Base-by-base conservation (phyloP, 2,329 filamentous ascomycete species). In the Rutstroemia sydowiana region DNA sequence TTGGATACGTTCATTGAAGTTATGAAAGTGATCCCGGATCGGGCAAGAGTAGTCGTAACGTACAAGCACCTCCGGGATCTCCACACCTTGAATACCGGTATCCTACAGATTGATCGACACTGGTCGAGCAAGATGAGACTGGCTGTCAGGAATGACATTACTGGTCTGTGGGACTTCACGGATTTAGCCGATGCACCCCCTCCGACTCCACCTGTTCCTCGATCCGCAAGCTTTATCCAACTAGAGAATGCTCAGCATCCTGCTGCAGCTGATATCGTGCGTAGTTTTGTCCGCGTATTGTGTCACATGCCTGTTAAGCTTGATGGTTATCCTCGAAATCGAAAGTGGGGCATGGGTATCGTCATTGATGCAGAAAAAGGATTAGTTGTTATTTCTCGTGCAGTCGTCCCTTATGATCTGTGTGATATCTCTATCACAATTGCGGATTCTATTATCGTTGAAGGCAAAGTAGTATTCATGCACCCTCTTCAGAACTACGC, bases 321-420 rank as follows among this genome's bases (percentile, higher is more conserved):
- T 9, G 93, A 98, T 67, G 93, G 93, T n/a, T 98, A 95, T 67
- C 95, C 93, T 5, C 88, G 93, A 68, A 89, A 93, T 59, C 80
- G 90, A 45, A 93, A 95, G 71, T 93, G 90, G 72, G 93, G 93
- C 1, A 96, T 95, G 76, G 93, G 93, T 36, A 74, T 98, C 34
- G 92, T 98, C n/a, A 88, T 98, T 56, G 93, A 98, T 69, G 93
- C 95, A 0, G 89, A 95, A 55, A 92, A 96, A 72, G 93, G 93
- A 16, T 77, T 98, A 16, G 93, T 98, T 6, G 80, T 97, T 54
- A 92, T 97, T 50, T 97, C 93, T 1, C 76, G 93, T 65, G 92
- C 95, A 1, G 89, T 96, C 57, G 87, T 98, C 18, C 93, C 93
- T 2, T 96, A 96, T 65, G 90, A 98, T 68, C 81, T 98, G 31